A percentile compares a stretch with the other conserved stretches of the same genome.
These are phyloP conservation scores for Phycomyces blakesleeanus DNA, from an alignment of 192 early-diverging fungal species.

Conservation along the genomic window DNA sequence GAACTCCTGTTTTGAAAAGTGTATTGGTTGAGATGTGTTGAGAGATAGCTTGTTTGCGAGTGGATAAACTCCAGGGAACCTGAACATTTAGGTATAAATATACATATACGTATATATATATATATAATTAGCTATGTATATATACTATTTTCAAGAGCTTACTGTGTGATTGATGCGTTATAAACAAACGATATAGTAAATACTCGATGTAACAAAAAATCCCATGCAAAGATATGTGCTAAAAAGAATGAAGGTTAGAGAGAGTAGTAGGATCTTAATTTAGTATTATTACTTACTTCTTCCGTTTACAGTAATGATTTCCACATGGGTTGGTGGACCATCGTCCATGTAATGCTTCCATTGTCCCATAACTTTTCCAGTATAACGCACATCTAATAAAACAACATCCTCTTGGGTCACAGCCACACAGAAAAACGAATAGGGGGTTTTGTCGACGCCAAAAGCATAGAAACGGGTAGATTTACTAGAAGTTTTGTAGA, in stretches of 20 bases:
- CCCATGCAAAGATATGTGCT: not conserved
- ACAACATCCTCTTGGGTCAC: not conserved
- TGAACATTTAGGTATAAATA: not conserved
- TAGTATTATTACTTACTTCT: not conserved
- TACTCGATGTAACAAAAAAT: not conserved
- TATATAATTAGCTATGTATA: too few relatives aligned
- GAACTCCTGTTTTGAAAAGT: not conserved
- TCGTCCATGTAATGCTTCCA: not conserved
- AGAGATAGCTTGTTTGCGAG: not conserved
- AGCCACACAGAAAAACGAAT: not conserved
- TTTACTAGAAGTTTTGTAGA: not conserved
- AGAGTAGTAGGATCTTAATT: not conserved
- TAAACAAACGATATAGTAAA: not conserved
- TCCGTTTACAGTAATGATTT: not conserved
- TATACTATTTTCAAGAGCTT: not conserved
- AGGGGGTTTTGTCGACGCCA: not conserved
- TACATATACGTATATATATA: too few relatives aligned
- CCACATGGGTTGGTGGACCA: not conserved
- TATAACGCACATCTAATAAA: not conserved
- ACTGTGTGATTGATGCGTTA: not conserved
- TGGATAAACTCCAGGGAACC: not conserved
- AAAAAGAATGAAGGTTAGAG: not conserved
- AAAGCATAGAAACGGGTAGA: not conserved
- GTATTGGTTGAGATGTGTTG: not conserved
- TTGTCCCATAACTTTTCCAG: not conserved